A percentile compares a stretch with the other conserved stretches of the same genome.
Conservation (phyloP, 176 grass and related monocot species). For the Oryza glaberrima region DNA sequence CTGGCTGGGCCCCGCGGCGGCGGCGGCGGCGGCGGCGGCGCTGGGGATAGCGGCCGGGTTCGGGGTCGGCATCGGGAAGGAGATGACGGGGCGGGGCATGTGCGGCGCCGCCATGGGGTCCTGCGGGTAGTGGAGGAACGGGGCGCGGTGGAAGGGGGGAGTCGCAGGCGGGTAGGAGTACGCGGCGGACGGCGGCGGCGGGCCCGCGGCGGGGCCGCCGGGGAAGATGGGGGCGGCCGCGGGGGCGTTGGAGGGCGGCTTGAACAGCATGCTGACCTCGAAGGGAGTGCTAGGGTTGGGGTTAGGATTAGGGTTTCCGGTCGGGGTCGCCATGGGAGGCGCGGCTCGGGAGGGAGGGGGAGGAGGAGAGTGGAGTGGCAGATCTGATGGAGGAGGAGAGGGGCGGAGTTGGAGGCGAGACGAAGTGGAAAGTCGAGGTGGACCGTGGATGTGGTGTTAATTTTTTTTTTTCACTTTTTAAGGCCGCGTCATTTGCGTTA, state of each 20-base stretch:
- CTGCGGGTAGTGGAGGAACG: slow-evolving; percentile 69
- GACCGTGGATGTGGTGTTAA: slow-evolving; percentile 23
- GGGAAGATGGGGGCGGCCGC: slow-evolving; percentile 49
- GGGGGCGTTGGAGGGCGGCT: slow-evolving; percentile 50
- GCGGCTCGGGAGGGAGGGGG: slow-evolving; percentile 13
- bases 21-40: slow-evolving; percentile 33
- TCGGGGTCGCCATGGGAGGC: slow-evolving; percentile 78
- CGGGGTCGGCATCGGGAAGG: slow-evolving; percentile 54
- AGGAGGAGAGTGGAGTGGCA: slow-evolving; percentile 45
- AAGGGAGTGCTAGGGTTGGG: slow-evolving; percentile 41
- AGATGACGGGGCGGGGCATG: slow-evolving; percentile 53
- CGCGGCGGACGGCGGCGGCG: slow-evolving; percentile 53
- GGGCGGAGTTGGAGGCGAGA: slow-evolving; percentile 35
- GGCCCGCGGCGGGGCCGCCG: slow-evolving; percentile 32
- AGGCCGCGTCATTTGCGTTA: neutral
- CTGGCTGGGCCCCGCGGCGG: slow-evolving; percentile 39
- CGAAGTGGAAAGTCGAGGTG: slow-evolving; percentile 2
- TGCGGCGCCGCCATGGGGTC: slow-evolving; percentile 34
- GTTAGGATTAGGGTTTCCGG: slow-evolving; percentile 71
- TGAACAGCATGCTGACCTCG: slow-evolving; percentile 72
- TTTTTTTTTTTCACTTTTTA: neutral
- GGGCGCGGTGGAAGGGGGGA: slow-evolving; percentile 71
- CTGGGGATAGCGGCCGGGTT: slow-evolving; percentile 45
- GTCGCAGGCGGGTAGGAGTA: slow-evolving; percentile 80
- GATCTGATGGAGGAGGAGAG: slow-evolving; percentile 28